A percentile compares a stretch with the other conserved stretches of the same genome.
Conservation (phyloP, 257 asterid species). For the Jaltomata sinuosa region DNA sequence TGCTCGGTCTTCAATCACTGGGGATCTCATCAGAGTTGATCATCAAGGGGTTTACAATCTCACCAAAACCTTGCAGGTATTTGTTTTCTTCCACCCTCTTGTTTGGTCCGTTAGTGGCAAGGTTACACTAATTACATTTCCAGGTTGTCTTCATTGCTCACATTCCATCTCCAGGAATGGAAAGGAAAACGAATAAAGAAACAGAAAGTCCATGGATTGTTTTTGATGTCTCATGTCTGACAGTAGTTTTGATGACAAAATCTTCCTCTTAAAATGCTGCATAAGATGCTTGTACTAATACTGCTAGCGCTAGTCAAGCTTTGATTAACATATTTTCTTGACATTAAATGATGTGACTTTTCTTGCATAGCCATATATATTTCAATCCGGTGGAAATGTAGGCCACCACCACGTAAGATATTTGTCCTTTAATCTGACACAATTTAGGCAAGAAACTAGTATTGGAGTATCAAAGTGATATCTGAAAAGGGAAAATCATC, state of each 20-base stretch:
- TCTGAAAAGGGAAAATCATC: not conserved
- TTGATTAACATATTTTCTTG: not conserved
- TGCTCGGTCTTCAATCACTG: slow-evolving; percentile 90
- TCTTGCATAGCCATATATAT: not conserved
- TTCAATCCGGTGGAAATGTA: not conserved
- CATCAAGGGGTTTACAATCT: slow-evolving; percentile 86
- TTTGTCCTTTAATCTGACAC: not conserved
- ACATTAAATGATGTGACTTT: not conserved
- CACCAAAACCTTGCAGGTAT: slow-evolving; percentile 92
- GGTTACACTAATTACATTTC: not conserved
- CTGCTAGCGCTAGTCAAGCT: not conserved
- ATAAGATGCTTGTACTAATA: not conserved
- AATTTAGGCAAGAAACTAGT: not conserved
- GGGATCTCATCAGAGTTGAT: slow-evolving; percentile 90
- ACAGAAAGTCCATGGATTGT: not conserved
- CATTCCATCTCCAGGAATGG: not conserved
- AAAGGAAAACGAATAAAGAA: not conserved
- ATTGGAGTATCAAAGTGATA: not conserved
- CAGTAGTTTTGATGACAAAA: not conserved
- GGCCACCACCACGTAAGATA: not conserved
- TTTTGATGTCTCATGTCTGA: not conserved
- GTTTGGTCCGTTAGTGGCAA: not conserved
- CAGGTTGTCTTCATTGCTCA: not conserved
- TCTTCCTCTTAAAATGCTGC: not conserved
- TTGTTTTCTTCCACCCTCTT: not conserved